Percentiles rank a stretch among this genome's conserved stretches.
These are phyloP conservation scores for Amorphotheca resinae DNA, from an alignment of 495 filamentous ascomycete genomes.

Conservation along the genomic window DNA sequence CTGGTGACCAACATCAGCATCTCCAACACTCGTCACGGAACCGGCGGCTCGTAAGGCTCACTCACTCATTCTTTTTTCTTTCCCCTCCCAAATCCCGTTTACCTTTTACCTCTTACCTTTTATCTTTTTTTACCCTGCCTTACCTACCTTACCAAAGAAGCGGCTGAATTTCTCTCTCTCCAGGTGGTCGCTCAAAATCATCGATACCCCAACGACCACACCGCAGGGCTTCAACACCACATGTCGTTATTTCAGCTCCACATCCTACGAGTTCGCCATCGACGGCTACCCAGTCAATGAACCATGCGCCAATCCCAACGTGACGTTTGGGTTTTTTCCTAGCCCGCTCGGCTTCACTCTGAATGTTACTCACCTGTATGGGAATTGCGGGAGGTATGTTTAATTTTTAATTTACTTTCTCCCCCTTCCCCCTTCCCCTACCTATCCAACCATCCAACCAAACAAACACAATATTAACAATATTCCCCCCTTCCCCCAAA, in stretches of 20 bases:
- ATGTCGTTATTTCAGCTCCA: conserved; percentile 4
- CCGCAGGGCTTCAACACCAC: conserved; percentile 18
- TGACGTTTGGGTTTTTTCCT: conserved; percentile 15
- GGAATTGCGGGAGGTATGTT: neutral
- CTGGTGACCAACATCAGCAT: conserved; percentile 3
- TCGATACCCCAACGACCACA: conserved; percentile 7
- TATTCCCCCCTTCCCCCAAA: neutral
- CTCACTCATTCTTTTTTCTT: neutral
- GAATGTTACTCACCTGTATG: conserved; percentile 14
- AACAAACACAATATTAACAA: too few relatives aligned
- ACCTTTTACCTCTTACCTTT: too few relatives aligned
- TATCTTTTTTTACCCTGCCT: too few relatives aligned
- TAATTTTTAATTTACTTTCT: neutral
- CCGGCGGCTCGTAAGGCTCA: conserved; percentile 11
- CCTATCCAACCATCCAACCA: neutral
- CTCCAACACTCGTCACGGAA: conserved; percentile 13
- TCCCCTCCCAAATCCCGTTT: neutral
- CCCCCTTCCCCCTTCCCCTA: neutral
- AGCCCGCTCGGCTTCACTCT: neutral
- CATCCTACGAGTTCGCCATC: conserved; percentile 10
- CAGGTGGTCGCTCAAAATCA: conserved; percentile 13
- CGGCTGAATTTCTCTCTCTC: too few relatives aligned
- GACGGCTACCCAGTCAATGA: conserved; percentile 7
- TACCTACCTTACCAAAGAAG: too few relatives aligned
- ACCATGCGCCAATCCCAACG: conserved; percentile 10